Conservation (phyloP, 2,329 filamentous ascomycete genomes). For the Ceratocystis papillata region DNA sequence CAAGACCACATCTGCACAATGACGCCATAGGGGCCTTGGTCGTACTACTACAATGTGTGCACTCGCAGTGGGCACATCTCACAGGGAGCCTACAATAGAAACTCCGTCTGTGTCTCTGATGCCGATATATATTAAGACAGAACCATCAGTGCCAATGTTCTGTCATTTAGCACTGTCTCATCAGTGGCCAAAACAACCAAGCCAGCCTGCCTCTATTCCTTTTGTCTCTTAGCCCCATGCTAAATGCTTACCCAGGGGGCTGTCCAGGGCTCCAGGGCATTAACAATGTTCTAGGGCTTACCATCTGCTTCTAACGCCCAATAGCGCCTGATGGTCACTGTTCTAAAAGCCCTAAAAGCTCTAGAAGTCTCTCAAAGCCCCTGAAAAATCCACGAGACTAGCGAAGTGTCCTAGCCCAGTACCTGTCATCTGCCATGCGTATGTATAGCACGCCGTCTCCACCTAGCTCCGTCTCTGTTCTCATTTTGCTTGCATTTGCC, state of each 20-base stretch:
- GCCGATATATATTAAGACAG: too few relatives aligned
- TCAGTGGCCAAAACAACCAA: constrained; percentile 1
- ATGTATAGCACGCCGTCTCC: neutral
- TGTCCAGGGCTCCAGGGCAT: neutral
- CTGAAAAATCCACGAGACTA: neutral
- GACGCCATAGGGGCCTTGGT: neutral
- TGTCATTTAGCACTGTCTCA: neutral
- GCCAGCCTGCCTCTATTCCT: neutral
- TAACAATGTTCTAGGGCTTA: constrained; percentile 3
- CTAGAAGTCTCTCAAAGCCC: neutral
- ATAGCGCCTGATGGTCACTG: neutral
- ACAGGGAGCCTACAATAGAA: too few relatives aligned
- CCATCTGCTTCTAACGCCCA: neutral
- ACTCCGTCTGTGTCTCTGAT: too few relatives aligned
- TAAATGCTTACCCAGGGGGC: neutral
- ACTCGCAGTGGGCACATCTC: neutral
- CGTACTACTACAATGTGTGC: neutral
- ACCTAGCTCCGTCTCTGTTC: neutral
- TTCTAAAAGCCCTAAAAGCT: neutral
- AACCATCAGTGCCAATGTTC: neutral
- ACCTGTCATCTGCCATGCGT: too few relatives aligned
- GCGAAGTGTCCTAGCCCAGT: neutral
- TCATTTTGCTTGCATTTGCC: neutral
- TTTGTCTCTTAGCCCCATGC: neutral
- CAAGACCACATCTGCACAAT: neutral